Evolutionary conservation across 345 rosid species (phyloP).

Genomic region (Gossypium stocksii): DNA sequence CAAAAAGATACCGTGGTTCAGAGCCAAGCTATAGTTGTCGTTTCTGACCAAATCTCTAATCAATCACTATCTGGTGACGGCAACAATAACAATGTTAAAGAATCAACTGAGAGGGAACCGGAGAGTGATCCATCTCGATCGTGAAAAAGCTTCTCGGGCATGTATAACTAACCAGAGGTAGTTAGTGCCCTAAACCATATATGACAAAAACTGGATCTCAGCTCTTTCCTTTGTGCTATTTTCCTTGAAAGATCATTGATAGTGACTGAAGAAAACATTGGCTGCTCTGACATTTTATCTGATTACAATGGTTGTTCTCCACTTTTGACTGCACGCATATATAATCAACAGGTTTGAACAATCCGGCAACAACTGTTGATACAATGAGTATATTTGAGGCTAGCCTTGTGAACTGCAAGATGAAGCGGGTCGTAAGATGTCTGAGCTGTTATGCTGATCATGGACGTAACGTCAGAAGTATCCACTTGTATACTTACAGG

Average conservation of each 20-base stretch:
- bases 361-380: constrained; percentile 21
- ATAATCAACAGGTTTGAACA: not conserved
- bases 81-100: constrained; percentile 15
- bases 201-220: not conserved
- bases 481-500: not conserved
- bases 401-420: not conserved
- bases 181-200: constrained; percentile 6
- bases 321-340: not conserved
- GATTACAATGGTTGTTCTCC: not conserved
- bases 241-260: not conserved
- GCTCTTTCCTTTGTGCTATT: not conserved
- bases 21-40: constrained; percentile 31
- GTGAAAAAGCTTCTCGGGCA: constrained; percentile 9
- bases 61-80: constrained; percentile 13
- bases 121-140: constrained; percentile 18
- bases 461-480: not conserved
- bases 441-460: not conserved
- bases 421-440: not conserved
- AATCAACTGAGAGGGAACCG: constrained; percentile 14
- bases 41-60: constrained; percentile 26
- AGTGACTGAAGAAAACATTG: not conserved
- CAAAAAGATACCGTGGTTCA: constrained; percentile 24
- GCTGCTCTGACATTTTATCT: not conserved
- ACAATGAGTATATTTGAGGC: constrained; percentile 16
- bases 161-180: constrained; percentile 4